Evolutionary conservation across 495 filamentous ascomycete species (phyloP).

Genomic region (Penicillium atrosanguineum): DNA sequence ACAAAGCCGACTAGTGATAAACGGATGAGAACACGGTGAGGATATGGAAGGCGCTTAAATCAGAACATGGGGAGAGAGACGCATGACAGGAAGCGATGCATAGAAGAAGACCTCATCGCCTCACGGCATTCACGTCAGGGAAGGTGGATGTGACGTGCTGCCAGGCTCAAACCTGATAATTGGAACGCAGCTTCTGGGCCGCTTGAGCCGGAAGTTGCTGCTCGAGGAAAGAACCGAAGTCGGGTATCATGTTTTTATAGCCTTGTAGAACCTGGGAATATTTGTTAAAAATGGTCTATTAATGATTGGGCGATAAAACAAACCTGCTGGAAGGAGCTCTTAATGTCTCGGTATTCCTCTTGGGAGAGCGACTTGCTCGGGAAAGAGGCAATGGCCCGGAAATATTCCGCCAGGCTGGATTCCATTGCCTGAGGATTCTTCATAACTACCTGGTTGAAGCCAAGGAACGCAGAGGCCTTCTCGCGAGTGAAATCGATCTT

Average conservation of each 20-base stretch:
- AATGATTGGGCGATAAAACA: neutral
- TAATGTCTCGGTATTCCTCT: conserved; percentile 51
- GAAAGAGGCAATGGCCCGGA: conserved; percentile 78
- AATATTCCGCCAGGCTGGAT: conserved; percentile 74
- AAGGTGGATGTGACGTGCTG: neutral
- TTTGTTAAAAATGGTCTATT: conserved; percentile 1
- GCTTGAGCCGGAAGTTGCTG: conserved; percentile 66
- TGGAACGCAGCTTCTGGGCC: conserved; percentile 51
- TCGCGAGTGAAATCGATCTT: conserved; percentile 88
- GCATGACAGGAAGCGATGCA: neutral
- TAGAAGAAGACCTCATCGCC: neutral
- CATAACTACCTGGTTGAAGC: conserved; percentile 81
- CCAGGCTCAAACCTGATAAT: conserved; percentile 40
- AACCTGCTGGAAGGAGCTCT: conserved; percentile 53
- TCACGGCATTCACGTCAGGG: neutral
- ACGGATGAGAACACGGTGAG: neutral
- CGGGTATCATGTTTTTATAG: conserved; percentile 81
- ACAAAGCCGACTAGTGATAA: conserved; percentile 15
- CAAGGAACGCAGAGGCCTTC: conserved; percentile 89
- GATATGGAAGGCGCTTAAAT: conserved; percentile 10
- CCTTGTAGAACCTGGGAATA: conserved; percentile 67
- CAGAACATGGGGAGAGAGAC: neutral
- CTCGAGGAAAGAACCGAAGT: conserved; percentile 75
- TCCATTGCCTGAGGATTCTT: conserved; percentile 92
- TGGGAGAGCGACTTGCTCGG: conserved; percentile 53